phyloP scores from a whole-genome alignment of 208 protist species.

The Herpetomonas muscarum region DNA sequence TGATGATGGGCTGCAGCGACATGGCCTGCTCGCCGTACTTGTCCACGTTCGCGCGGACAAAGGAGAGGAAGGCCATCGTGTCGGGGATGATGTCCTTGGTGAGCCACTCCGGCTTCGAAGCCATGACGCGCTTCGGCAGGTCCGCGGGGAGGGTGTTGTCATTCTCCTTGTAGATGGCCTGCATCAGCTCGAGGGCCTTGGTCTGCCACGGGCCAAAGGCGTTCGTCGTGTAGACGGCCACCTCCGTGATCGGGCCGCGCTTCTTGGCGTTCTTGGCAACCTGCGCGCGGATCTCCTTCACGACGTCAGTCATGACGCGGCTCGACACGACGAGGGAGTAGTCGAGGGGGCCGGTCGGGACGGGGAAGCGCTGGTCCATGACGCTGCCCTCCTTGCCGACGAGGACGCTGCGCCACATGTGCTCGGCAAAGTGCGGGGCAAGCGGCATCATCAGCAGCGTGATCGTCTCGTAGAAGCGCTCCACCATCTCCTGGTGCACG shows the following conservation, averaged over 20 bases:
- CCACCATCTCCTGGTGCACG: constrained; percentile 70
- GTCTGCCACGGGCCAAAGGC: constrained; percentile 74
- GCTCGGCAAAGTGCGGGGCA: constrained; percentile 95
- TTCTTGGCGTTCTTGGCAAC: constrained; percentile 80
- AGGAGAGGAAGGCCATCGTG: constrained; percentile 88
- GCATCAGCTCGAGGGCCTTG: constrained; percentile 66
- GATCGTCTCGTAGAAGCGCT: constrained; percentile 91
- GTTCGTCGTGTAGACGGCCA: constrained; percentile 69
- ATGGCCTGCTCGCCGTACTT: constrained; percentile 78
- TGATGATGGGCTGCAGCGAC: constrained; percentile 48
- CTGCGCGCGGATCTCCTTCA: constrained; percentile 87
- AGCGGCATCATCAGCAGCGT: constrained; percentile 96
- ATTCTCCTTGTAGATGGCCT: constrained; percentile 51
- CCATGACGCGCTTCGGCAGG: constrained; percentile 66
- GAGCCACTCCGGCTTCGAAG: constrained; percentile 44
- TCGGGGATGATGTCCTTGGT: constrained; percentile 78
- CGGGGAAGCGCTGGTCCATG: constrained; percentile 55
- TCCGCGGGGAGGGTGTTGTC: constrained; percentile 55
- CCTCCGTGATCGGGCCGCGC: constrained; percentile 50
- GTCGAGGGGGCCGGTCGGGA: constrained; percentile 61
- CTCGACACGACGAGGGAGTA: constrained; percentile 65
- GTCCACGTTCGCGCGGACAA: constrained; percentile 74
- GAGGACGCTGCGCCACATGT: constrained; percentile 93
- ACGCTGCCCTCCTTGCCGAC: constrained; percentile 45
- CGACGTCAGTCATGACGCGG: constrained; percentile 75